Evolutionary conservation across 495 filamentous ascomycete species (phyloP).

Genomic region (Melanomma pulvis-pyrius): DNA sequence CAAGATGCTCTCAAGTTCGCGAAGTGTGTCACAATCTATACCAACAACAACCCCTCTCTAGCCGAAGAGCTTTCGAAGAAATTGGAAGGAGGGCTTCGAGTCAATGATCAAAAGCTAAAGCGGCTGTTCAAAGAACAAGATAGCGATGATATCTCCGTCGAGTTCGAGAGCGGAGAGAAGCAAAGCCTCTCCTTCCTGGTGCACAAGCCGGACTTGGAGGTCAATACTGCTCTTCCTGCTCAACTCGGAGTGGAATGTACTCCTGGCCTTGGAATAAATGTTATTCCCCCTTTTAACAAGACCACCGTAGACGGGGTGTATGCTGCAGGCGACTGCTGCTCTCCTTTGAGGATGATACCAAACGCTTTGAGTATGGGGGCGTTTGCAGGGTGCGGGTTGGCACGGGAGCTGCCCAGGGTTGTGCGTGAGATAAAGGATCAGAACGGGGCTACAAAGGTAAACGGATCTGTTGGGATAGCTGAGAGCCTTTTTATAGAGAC

Average conservation of each 20-base stretch:
- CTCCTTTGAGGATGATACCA: conserved; percentile 20
- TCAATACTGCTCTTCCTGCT: conserved; percentile 6
- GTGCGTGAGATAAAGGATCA: no score
- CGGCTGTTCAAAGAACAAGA: conserved; percentile 5
- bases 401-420: not conserved
- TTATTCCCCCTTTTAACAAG: conserved; percentile 20
- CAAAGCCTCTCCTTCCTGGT: conserved; percentile 16
- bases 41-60: conserved; percentile 20
- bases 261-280: conserved; percentile 11
- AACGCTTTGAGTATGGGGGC: conserved; percentile 17
- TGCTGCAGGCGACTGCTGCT: conserved; percentile 28
- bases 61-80: not conserved
- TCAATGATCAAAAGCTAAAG: conserved; percentile 17
- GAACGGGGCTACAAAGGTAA: no score
- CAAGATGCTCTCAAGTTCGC: not conserved
- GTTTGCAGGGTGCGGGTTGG: conserved; percentile 4
- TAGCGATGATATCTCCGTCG: conserved; percentile 6
- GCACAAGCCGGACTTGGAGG: conserved; percentile 15
- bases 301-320: conserved; percentile 32
- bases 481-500: no score
- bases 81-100: not conserved
- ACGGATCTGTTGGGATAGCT: no score
- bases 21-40: conserved; percentile 26
- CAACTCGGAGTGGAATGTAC: conserved; percentile 19
- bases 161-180: conserved; percentile 20